phyloP scores from a whole-genome alignment of 306 rosid genomes.

The Psophocarpus tetragonolobus region DNA sequence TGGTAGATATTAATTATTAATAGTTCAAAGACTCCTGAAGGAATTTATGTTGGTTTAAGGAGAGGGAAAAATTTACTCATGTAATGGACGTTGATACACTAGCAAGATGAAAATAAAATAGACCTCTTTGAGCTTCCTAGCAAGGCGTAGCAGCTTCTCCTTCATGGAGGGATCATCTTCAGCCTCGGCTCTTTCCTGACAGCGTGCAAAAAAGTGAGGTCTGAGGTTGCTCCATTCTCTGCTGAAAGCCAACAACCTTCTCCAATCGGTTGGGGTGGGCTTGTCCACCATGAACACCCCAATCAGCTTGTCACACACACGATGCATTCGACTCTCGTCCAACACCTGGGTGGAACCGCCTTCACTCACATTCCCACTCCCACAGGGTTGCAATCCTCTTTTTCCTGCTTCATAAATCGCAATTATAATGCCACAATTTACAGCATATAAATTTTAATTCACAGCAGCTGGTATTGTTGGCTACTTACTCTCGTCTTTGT shows the following conservation, averaged over 20 bases:
- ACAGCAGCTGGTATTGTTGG: not conserved
- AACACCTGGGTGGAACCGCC: conserved; percentile 33
- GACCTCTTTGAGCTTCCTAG: conserved; percentile 90
- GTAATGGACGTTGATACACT: not conserved
- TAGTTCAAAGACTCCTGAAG: too few relatives aligned
- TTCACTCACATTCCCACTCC: conserved; percentile 34
- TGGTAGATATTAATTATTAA: too few relatives aligned
- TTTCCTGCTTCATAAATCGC: conserved; percentile 18
- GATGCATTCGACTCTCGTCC: conserved; percentile 55
- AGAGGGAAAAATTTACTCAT: too few relatives aligned
- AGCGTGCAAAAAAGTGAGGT: conserved; percentile 70
- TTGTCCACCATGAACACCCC: conserved; percentile 91
- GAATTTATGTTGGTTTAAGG: too few relatives aligned
- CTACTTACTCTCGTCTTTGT: conserved; percentile 5
- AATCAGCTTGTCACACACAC: conserved; percentile 83
- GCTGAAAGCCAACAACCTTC: conserved; percentile 83
- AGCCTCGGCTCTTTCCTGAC: conserved; percentile 55
- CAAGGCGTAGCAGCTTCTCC: conserved; percentile 74
- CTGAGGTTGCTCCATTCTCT: conserved; percentile 71
- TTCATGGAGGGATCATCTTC: conserved; percentile 67
- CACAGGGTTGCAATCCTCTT: conserved; percentile 31
- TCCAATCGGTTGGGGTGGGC: conserved; percentile 85
- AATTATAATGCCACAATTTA: not conserved
- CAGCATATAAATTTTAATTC: not conserved
- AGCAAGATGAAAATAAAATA: not conserved